A percentile compares a stretch with the other conserved stretches of the same genome.
These are phyloP conservation scores for Sclerotinia nivalis DNA, from an alignment of 2,329 filamentous ascomycete species.

Conservation along the genomic window DNA sequence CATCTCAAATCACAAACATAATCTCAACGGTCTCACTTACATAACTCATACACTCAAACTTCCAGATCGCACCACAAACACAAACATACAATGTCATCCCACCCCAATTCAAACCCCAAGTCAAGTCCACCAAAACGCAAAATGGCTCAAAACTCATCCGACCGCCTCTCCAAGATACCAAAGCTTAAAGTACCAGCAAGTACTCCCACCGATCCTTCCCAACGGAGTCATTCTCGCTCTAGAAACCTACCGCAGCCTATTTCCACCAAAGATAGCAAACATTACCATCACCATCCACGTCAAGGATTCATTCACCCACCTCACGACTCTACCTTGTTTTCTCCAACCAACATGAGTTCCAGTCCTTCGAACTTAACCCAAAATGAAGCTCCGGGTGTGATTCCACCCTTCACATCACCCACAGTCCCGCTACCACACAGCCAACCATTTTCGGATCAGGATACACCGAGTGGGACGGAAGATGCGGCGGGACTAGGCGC, in stretches of 20 bases:
- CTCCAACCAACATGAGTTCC: background rate
- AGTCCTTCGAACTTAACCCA: background rate
- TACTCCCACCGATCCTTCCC: slow-evolving; percentile 8
- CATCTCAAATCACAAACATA: background rate
- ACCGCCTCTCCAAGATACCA: slow-evolving; percentile 4
- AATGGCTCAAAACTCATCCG: slow-evolving; percentile 8
- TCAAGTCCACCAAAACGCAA: slow-evolving; percentile 5
- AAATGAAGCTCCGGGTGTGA: background rate
- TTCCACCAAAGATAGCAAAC: background rate
- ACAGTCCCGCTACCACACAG: background rate
- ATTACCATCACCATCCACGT: background rate
- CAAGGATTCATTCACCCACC: slow-evolving; percentile 7
- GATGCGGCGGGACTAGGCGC: background rate
- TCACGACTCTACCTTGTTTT: slow-evolving; percentile 6
- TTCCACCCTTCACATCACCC: slow-evolving; percentile 19
- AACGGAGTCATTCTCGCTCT: slow-evolving; percentile 2
- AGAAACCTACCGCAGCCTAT: background rate
- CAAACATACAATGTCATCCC: background rate
- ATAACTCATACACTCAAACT: background rate
- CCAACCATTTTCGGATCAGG: slow-evolving; percentile 2
- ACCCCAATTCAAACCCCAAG: background rate
- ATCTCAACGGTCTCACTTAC: background rate
- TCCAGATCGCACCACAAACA: background rate
- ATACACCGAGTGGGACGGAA: background rate
- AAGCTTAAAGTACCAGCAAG: slow-evolving; percentile 12